Percentiles rank a stretch among this genome's conserved stretches.
These are phyloP conservation scores for Solanum stenotomum DNA, from an alignment of 257 asterid genomes.

Conservation along the genomic window DNA sequence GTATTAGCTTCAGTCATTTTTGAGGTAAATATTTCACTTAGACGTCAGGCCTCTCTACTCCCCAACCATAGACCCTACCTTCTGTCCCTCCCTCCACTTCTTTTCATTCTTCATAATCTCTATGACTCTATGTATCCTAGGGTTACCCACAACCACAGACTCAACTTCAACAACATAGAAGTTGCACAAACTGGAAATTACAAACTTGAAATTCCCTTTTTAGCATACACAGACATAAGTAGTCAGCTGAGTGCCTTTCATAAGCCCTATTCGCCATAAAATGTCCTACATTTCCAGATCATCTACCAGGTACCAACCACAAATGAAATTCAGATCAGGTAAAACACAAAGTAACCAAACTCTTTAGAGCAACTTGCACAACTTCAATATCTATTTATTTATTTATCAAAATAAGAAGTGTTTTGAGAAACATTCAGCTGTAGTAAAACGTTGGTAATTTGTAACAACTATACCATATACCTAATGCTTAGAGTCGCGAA, in stretches of 20 bases:
- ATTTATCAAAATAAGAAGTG: background rate
- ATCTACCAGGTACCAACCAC: background rate
- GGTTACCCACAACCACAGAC: background rate
- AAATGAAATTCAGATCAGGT: background rate
- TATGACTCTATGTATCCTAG: background rate
- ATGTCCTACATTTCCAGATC: background rate
- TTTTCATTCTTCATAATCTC: background rate
- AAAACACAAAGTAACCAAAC: background rate
- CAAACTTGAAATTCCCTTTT: too few species aligned
- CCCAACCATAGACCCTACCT: background rate
- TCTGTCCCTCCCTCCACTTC: background rate
- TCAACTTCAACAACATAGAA: background rate
- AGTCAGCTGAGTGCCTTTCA: background rate
- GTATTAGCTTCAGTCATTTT: background rate
- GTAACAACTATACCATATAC: background rate
- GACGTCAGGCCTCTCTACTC: background rate
- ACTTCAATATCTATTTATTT: background rate
- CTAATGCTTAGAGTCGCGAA: background rate
- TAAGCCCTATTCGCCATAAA: background rate
- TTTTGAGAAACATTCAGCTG: background rate
- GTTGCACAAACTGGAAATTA: background rate
- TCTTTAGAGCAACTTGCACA: background rate
- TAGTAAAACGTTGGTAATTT: background rate
- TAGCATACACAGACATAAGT: background rate
- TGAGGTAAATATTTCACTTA: background rate